phyloP scores from a whole-genome alignment of 2,329 filamentous ascomycete genomes.

The Eutypella sp. region DNA sequence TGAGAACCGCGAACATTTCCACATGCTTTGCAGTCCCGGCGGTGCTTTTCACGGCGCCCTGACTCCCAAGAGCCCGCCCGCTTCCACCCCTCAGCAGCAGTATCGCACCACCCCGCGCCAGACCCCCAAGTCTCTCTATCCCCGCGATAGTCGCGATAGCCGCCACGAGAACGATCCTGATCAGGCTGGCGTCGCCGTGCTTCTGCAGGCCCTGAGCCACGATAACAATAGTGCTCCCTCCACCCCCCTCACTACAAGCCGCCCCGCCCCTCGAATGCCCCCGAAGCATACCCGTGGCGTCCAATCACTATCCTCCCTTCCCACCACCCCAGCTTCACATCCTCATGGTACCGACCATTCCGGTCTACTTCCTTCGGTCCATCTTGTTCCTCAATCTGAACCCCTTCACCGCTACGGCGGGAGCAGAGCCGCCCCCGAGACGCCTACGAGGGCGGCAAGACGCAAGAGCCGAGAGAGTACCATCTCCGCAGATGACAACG shows the following conservation, averaged over 20 bases:
- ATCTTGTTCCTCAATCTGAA: conserved; percentile 58
- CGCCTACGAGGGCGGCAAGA: conserved; percentile 41
- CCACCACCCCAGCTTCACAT: conserved; percentile 64
- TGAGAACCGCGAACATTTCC: conserved; percentile 84
- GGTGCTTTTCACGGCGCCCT: conserved; percentile 60
- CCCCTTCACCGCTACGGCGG: conserved; percentile 41
- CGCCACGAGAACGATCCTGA: conserved; percentile 45
- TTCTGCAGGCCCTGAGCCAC: conserved; percentile 76
- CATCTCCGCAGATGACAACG: conserved; percentile 65
- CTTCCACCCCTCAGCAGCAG: conserved; percentile 43
- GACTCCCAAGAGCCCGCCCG: conserved; percentile 48
- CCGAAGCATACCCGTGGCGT: conserved; percentile 67
- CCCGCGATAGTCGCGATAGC: conserved; percentile 31
- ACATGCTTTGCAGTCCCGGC: conserved; percentile 70
- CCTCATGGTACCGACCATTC: conserved; percentile 39
- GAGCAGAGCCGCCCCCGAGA: conserved; percentile 39
- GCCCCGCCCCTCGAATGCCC: conserved; percentile 41
- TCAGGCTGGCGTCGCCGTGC: conserved; percentile 67
- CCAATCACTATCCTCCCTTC: conserved; percentile 81
- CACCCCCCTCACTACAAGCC: conserved; percentile 53
- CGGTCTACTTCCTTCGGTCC: conserved; percentile 55
- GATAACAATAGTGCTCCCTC: conserved; percentile 71
- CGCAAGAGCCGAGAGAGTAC: conserved; percentile 79
- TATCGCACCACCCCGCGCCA: conserved; percentile 46
- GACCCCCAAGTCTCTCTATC: conserved; percentile 36